These are phyloP conservation scores for Amylostereum areolatum DNA, from an alignment of 1,284 basidiomycete genomes.

Conservation along the genomic window DNA sequence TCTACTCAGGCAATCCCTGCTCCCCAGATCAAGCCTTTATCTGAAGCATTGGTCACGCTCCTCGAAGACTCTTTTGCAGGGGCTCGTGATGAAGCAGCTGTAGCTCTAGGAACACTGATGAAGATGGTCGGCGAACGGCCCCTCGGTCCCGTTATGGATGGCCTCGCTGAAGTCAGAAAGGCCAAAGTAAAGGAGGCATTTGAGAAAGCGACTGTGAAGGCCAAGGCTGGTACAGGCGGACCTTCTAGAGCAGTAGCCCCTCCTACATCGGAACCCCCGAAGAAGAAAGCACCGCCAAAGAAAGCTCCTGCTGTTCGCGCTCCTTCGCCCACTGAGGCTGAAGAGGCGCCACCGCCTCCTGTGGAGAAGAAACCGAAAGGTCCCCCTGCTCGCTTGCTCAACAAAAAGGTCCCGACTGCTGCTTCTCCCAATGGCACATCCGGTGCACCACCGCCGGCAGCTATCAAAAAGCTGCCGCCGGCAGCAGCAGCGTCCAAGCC, in stretches of 20 bases:
- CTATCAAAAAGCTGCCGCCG: slow-evolving; percentile 39
- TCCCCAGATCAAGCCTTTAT: slow-evolving; percentile 79
- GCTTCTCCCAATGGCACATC: slow-evolving; percentile 20
- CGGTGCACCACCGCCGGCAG: slow-evolving; percentile 25
- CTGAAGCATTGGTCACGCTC: slow-evolving; percentile 72
- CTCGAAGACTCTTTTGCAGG: slow-evolving; percentile 90
- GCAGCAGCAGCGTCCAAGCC: slow-evolving; percentile 37
- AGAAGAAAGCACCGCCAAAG: slow-evolving; percentile 39
- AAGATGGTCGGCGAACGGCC: slow-evolving; percentile 96
- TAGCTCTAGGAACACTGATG: slow-evolving; percentile 88
- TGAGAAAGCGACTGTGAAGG: slow-evolving; percentile 84
- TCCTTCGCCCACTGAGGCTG: not conserved
- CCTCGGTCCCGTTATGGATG: slow-evolving; percentile 84
- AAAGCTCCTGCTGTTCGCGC: slow-evolving; percentile 5
- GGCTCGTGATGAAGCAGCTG: slow-evolving; percentile 86
- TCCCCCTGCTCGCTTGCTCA: slow-evolving; percentile 43
- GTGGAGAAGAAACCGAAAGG: slow-evolving; percentile 39
- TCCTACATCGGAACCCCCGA: slow-evolving; percentile 34
- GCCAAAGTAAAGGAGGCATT: slow-evolving; percentile 93
- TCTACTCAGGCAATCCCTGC: slow-evolving; percentile 64
- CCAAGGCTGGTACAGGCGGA: slow-evolving; percentile 59
- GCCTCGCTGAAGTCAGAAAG: slow-evolving; percentile 85
- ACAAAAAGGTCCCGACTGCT: slow-evolving; percentile 46
- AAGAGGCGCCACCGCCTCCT: not conserved
- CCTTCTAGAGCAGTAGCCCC: slow-evolving; percentile 36